Evolutionary conservation across 148 eudicot species (phyloP).

Genomic region (Cornus florida): DNA sequence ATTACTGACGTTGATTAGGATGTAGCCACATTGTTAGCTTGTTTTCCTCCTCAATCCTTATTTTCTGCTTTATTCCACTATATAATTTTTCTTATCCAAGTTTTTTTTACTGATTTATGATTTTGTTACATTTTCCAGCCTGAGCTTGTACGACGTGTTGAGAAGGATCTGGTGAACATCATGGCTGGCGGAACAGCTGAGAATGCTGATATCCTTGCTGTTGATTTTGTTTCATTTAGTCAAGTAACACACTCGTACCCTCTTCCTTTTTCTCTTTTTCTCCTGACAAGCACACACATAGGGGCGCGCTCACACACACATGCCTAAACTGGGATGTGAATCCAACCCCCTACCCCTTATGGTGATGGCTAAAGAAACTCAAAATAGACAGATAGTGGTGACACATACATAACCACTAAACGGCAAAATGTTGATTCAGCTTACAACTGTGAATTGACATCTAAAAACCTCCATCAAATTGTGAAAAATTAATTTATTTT

Average conservation of each 20-base stretch:
- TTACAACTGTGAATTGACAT: not conserved
- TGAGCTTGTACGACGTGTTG: constrained; percentile 87
- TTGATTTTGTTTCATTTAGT: not conserved
- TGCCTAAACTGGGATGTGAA: too few species aligned
- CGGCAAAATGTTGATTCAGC: not conserved
- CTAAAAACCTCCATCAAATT: too few species aligned
- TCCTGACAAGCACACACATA: not conserved
- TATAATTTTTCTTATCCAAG: not conserved
- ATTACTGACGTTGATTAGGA: not conserved
- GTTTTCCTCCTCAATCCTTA: not conserved
- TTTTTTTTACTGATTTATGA: constrained; percentile 2
- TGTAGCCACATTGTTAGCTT: not conserved
- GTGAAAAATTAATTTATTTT: too few species aligned
- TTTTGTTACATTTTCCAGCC: constrained; percentile 57
- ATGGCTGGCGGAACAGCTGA: constrained; percentile 84
- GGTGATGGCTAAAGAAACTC: too few species aligned
- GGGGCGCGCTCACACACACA: too few species aligned
- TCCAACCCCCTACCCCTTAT: too few species aligned
- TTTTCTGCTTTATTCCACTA: not conserved
- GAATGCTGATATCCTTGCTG: constrained; percentile 67
- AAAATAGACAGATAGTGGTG: not conserved
- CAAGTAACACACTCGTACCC: too few species aligned
- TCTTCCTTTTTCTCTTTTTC: too few species aligned
- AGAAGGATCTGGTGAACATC: constrained; percentile 75
- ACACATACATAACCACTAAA: not conserved